Conservation (phyloP, 2,329 filamentous ascomycete species). For the Monosporascus ibericus region DNA sequence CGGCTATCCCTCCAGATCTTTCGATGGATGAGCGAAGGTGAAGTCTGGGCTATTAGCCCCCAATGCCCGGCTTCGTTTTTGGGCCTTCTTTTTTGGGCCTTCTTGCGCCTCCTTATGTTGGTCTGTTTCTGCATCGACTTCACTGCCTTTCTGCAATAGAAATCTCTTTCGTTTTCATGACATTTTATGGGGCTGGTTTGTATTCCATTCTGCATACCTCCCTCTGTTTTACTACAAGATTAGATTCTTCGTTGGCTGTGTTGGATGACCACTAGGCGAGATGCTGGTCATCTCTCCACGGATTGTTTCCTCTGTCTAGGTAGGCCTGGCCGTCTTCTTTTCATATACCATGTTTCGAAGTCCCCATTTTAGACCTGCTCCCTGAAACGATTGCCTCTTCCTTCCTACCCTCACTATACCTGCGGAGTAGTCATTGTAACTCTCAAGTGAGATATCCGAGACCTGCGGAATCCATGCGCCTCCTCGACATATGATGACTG, state of each 20-base stretch:
- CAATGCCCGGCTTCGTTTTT: background rate
- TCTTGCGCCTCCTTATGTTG: background rate
- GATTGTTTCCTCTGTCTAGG: constrained; percentile 24
- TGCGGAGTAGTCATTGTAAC: constrained; percentile 6
- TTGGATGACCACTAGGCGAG: constrained; percentile 22
- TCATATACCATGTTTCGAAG: constrained; percentile 17
- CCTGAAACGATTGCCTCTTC: constrained; percentile 17
- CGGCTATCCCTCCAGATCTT: background rate
- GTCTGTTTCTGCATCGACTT: background rate
- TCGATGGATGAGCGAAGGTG: background rate
- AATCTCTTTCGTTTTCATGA: background rate
- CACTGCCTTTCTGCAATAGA: background rate
- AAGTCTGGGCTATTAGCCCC: background rate
- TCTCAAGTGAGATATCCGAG: constrained; percentile 9
- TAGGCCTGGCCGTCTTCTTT: constrained; percentile 17
- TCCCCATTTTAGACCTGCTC: constrained; percentile 6
- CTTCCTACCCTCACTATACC: constrained; percentile 1
- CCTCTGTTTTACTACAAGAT: background rate
- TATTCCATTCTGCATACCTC: background rate
- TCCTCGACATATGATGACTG: constrained; percentile 9
- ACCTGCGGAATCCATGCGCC: constrained; percentile 15
- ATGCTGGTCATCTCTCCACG: constrained; percentile 27
- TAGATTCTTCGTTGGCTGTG: constrained; percentile 20
- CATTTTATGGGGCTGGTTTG: background rate
- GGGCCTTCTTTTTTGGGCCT: background rate